Conservation (phyloP, 192 early-diverging fungal genomes). For the Lobosporangium transversale region DNA sequence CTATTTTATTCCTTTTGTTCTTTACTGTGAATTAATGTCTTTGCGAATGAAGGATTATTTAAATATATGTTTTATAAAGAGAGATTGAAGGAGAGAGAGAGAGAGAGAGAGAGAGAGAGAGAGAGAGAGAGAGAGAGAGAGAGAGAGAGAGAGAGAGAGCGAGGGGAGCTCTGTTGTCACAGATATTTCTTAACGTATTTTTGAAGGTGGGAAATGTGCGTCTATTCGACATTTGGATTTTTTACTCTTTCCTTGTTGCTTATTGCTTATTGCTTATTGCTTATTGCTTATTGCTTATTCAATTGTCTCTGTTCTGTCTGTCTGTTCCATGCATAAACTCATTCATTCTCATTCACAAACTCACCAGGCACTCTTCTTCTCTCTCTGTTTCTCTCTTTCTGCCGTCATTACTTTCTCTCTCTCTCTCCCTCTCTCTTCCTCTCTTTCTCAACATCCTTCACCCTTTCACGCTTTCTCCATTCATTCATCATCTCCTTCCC, state of each 20-base stretch:
- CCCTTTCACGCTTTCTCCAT: neutral
- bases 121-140: too few relatives aligned
- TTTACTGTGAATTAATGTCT: neutral
- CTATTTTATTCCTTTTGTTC: neutral
- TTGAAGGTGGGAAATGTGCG: neutral
- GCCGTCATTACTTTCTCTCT: neutral
- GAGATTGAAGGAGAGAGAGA: neutral
- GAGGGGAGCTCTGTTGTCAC: too few relatives aligned
- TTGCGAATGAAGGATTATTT: neutral
- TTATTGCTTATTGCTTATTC: too few relatives aligned
- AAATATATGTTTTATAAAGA: neutral
- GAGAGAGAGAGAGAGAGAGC: too few relatives aligned
- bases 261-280: too few relatives aligned
- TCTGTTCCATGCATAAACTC: neutral
- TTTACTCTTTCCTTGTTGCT: neutral
- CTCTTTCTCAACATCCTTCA: neutral
- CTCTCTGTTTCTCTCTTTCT: neutral
- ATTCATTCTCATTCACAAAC: neutral
- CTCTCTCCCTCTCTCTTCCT: conserved; percentile 2
- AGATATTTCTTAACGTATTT: neutral
- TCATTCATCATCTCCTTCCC: neutral
- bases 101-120: too few relatives aligned
- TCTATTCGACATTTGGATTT: neutral
- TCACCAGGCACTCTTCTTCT: neutral
- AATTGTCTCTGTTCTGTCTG: neutral